Conservation (phyloP, 2,329 filamentous ascomycete genomes). For the Stromatinia cepivora region DNA sequence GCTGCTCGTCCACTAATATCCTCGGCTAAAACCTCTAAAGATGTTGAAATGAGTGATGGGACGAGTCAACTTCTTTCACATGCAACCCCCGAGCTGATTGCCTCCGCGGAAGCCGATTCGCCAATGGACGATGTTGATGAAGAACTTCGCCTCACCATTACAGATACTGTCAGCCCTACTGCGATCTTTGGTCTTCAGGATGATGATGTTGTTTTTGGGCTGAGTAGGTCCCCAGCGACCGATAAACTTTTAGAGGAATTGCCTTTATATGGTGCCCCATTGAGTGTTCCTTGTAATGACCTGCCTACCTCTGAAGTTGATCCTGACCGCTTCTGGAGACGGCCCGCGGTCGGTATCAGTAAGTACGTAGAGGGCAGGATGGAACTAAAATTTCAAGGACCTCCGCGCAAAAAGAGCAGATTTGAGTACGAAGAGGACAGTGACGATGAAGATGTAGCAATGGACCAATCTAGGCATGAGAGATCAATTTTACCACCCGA, state of each 20-base stretch:
- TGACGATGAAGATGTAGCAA: conserved; percentile 55
- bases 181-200: conserved; percentile 81
- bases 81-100: conserved; percentile 66
- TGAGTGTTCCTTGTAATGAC: conserved; percentile 59
- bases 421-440: conserved; percentile 78
- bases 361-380: conserved; percentile 85
- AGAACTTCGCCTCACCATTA: conserved; percentile 37
- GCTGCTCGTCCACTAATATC: conserved; percentile 48
- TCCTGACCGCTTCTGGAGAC: conserved; percentile 71
- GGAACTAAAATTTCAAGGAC: conserved; percentile 63
- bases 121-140: conserved; percentile 48
- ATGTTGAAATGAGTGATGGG: conserved; percentile 41
- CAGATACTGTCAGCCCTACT: conserved; percentile 62
- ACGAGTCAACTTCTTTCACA: conserved; percentile 43
- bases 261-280: conserved; percentile 71
- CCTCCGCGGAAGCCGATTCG: conserved; percentile 61
- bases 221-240: conserved; percentile 71
- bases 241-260: conserved; percentile 79
- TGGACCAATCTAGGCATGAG: conserved; percentile 36
- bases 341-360: conserved; percentile 77
- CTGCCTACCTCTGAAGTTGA: conserved; percentile 58
- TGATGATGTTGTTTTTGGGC: conserved; percentile 77
- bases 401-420: conserved; percentile 75
- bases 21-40: conserved; percentile 36
- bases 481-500: conserved; percentile 59